Conservation (phyloP, 805 yeast genomes). For the Starmerella powellii region DNA sequence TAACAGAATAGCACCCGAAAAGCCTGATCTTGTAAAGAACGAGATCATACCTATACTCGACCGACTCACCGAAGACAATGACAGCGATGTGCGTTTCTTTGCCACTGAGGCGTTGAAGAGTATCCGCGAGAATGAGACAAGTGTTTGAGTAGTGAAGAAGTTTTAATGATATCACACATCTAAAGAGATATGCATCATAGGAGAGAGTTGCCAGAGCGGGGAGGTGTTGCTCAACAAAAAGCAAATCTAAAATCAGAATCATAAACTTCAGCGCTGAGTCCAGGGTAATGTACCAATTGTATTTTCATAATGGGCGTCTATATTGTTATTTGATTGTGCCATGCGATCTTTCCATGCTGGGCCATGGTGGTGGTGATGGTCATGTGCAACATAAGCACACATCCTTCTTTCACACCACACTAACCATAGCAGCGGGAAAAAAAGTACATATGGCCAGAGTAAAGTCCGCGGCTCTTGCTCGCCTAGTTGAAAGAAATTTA, state of each 20-base stretch:
- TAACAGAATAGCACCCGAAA: slow-evolving; percentile 34
- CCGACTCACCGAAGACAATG: slow-evolving; percentile 55
- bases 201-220: neutral
- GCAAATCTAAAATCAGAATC: too few species aligned
- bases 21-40: slow-evolving; percentile 32
- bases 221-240: too few species aligned
- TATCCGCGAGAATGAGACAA: slow-evolving; percentile 20
- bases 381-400: too few species aligned
- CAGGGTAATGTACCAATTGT: neutral
- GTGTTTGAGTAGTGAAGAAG: slow-evolving; percentile 1
- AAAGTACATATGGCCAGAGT: neutral
- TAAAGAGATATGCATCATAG: neutral
- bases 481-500: slow-evolving; percentile 19
- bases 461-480: slow-evolving; percentile 12
- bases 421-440: neutral
- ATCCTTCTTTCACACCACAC: neutral
- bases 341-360: too few species aligned
- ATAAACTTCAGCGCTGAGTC: too few species aligned
- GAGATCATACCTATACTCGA: slow-evolving; percentile 56
- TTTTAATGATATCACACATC: neutral
- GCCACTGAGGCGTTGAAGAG: slow-evolving; percentile 52
- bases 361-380: too few species aligned
- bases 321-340: too few species aligned
- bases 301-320: too few species aligned
- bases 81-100: slow-evolving; percentile 80